Evolutionary conservation across 1,139 yeast genomes (phyloP), one percentile per base, ranked within the genome.

Genomic region (Barnettozyma hawaiiensis): DNA sequence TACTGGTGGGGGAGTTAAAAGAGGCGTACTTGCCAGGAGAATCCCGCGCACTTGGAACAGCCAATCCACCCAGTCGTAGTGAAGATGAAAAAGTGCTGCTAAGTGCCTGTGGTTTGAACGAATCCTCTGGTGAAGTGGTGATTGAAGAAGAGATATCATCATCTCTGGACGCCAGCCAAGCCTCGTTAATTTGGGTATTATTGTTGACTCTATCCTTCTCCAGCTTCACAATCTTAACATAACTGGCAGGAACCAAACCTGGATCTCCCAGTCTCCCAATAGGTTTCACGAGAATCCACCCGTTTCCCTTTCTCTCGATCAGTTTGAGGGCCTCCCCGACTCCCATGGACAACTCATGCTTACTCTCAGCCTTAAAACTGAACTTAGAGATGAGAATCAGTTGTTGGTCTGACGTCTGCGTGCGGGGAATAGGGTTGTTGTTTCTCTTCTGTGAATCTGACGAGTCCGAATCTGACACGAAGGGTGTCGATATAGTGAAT

Each of bases 201-300:
- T 34, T 35, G 3, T 37, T 20, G 6, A 7, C 12, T 23, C 29
- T 64, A 69, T 48, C 65, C 7, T 58, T 51, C 42, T 65, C 62
- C 51, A 69, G 58, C 52, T 67, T 78, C 35, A 74, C 69, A 37
- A 75, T 69, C 48, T 68, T 71, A 15, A 76, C 81, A 51, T 73
- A 75, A 39, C 73, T 66, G 6, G 72, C 75, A 0, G 85, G 84
- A 4, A 78, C 76, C 52, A 78, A 65, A 1, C 85, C 85, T 0
- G 81, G 78, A 1, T 73, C 74, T 2, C 80, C 76, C 37, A 76
- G 57, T 37, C 81, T 60, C 39, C 75, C 75, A 40, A 78, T 74
- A 7, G 84, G 79, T 55, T 77, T 78, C 12, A 80, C 84, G 28
- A 78, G 68, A 41, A 77, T 69, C 81, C 82, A 77, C 44, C 78